These are phyloP conservation scores for Conidiobolus incongruus DNA, from an alignment of 371 early-diverging fungal species.

Conservation along the genomic window DNA sequence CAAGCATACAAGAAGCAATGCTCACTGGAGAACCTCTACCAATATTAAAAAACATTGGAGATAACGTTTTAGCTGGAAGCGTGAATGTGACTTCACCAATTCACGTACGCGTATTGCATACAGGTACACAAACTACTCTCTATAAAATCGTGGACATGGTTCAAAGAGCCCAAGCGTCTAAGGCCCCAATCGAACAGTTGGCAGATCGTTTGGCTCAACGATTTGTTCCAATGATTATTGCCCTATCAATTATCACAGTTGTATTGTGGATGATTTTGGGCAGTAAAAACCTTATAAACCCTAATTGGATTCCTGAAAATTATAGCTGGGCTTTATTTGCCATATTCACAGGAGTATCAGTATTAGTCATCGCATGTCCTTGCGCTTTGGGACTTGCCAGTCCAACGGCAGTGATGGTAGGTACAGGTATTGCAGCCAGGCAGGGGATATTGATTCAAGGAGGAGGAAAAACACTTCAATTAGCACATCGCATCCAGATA, in stretches of 20 bases:
- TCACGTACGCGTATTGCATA: conserved; percentile 23
- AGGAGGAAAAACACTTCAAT: conserved; percentile 14
- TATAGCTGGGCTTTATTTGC: conserved; percentile 36
- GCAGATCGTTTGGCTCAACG: conserved; percentile 35
- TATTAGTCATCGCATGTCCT: conserved; percentile 47
- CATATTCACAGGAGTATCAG: conserved; percentile 40
- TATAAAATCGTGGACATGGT: conserved; percentile 38
- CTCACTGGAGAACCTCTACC: conserved; percentile 41
- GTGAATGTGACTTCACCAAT: conserved; percentile 28
- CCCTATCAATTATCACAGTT: conserved; percentile 24
- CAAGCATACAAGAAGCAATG: conserved; percentile 35
- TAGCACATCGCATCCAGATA: conserved; percentile 75
- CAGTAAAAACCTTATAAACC: conserved; percentile 13
- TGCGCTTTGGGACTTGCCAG: conserved; percentile 41
- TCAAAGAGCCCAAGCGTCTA: conserved; percentile 38
- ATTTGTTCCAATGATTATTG: conserved; percentile 30
- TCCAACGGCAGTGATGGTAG: conserved; percentile 75
- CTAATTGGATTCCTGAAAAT: conserved; percentile 20
- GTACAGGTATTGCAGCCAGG: conserved; percentile 60
- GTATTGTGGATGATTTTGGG: conserved; percentile 27
- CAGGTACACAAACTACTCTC: conserved; percentile 32
- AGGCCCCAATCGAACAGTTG: conserved; percentile 34
- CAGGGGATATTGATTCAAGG: conserved; percentile 23
- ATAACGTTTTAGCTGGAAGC: conserved; percentile 70
- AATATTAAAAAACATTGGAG: conserved; percentile 39